Percentiles rank a stretch among this genome's conserved stretches.
Conservation (phyloP, 352 stramenopile genomes). For the Pythium angustatum region DNA sequence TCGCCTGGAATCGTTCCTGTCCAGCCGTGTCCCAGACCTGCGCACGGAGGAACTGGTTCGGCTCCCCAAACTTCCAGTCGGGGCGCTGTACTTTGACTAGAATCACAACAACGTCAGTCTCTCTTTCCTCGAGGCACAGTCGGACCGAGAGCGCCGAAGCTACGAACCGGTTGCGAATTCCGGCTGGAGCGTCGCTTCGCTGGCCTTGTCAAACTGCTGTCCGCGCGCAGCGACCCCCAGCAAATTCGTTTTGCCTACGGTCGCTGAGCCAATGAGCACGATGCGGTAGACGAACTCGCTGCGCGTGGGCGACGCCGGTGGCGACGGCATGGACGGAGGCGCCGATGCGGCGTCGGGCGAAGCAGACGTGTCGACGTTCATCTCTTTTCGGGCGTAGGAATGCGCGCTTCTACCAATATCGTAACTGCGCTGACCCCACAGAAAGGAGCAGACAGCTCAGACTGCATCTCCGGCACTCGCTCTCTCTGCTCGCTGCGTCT, state of each 20-base stretch:
- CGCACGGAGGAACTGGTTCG: conserved; percentile 62
- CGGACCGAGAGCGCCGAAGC: no score
- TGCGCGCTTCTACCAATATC: background rate
- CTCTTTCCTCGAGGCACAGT: background rate
- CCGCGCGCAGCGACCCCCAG: conserved; percentile 55
- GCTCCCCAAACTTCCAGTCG: conserved; percentile 70
- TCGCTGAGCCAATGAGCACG: conserved; percentile 60
- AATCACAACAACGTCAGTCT: background rate
- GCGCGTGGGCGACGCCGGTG: conserved; percentile 39
- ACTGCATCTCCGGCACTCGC: no score
- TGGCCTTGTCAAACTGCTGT: conserved; percentile 58
- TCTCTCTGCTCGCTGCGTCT: no score
- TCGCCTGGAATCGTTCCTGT: conserved; percentile 71
- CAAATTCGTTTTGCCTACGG: conserved; percentile 69
- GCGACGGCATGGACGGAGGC: conserved; percentile 24
- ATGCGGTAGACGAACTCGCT: conserved; percentile 61
- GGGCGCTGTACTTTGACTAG: conserved; percentile 65
- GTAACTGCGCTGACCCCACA: background rate
- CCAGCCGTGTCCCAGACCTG: conserved; percentile 75
- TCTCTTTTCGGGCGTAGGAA: background rate
- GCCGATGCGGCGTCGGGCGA: background rate
- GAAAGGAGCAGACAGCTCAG: background rate
- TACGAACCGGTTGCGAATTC: conserved; percentile 59
- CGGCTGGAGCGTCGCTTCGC: conserved; percentile 50
- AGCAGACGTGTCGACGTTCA: conserved; percentile 16